phyloP scores from a whole-genome alignment of 768 basidiomycete genomes.

The Xerocomellus chrysenteron region DNA sequence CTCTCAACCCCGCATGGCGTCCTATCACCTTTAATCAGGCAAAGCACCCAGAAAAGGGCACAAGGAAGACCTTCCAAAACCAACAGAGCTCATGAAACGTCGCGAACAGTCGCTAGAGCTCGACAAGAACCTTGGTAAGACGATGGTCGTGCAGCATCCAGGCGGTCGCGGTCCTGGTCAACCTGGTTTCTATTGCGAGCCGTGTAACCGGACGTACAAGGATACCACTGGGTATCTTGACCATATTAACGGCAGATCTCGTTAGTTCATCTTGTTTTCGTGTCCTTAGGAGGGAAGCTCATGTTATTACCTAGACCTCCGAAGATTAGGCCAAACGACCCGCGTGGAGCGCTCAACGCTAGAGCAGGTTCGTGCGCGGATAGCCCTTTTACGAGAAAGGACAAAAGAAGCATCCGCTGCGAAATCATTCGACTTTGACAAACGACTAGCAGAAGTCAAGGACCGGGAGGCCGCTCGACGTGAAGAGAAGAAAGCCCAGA shows the following conservation, averaged over 20 bases:
- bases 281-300: neutral
- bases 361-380: slow-evolving; percentile 88
- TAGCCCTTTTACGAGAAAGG: slow-evolving; percentile 82
- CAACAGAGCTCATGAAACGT: slow-evolving; percentile 90
- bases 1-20: neutral
- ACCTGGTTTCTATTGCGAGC: slow-evolving; percentile 92
- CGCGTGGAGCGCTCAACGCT: slow-evolving; percentile 87
- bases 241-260: slow-evolving; percentile 91
- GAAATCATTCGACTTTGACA: slow-evolving; percentile 93
- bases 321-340: slow-evolving; percentile 94
- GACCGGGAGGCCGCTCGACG: slow-evolving; percentile 66
- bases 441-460: slow-evolving; percentile 80
- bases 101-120: slow-evolving; percentile 84
- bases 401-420: slow-evolving; percentile 80
- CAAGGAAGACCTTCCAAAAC: slow-evolving; percentile 81
- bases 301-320: slow-evolving; percentile 61
- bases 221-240: slow-evolving; percentile 93
- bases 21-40: slow-evolving; percentile 44
- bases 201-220: slow-evolving; percentile 89
- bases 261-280: slow-evolving; percentile 50
- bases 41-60: slow-evolving; percentile 73
- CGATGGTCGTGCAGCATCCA: slow-evolving; percentile 87
- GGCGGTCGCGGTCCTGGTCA: slow-evolving; percentile 84
- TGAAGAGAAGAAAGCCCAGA: slow-evolving; percentile 73
- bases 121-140: slow-evolving; percentile 94